Evolutionary conservation across 2,329 filamentous ascomycete species (phyloP).

Genomic region (Myriosclerotinia scirpicola): DNA sequence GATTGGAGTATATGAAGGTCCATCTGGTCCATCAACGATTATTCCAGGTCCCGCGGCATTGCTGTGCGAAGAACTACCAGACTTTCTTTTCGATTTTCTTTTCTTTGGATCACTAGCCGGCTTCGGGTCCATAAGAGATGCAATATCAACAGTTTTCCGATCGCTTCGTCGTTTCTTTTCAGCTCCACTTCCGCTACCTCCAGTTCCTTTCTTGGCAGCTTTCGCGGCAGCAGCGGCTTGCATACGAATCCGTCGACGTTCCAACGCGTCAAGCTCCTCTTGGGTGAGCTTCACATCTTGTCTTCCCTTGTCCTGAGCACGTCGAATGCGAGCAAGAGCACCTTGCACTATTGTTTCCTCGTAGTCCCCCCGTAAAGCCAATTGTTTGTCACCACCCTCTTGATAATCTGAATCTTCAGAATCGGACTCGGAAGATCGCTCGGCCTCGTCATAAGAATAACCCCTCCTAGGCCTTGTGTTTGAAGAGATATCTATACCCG

Average conservation of each 20-base stretch:
- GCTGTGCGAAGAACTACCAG: slow-evolving; percentile 36
- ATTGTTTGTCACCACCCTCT: slow-evolving; percentile 51
- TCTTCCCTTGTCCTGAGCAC: slow-evolving; percentile 73
- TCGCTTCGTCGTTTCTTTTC: slow-evolving; percentile 37
- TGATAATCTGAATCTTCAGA: slow-evolving; percentile 51
- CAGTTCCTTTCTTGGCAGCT: slow-evolving; percentile 32
- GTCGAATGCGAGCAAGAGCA: slow-evolving; percentile 76
- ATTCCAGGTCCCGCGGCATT: slow-evolving; percentile 45
- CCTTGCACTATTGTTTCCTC: slow-evolving; percentile 76
- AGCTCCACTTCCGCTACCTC: slow-evolving; percentile 33
- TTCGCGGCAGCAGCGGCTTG: slow-evolving; percentile 35
- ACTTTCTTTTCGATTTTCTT: slow-evolving; percentile 38
- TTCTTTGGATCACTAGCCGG: slow-evolving; percentile 31
- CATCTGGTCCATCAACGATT: slow-evolving; percentile 49
- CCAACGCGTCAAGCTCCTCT: slow-evolving; percentile 78
- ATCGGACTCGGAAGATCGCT: slow-evolving; percentile 40
- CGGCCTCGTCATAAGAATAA: slow-evolving; percentile 46
- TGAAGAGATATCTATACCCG: slow-evolving; percentile 57
- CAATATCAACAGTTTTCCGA: slow-evolving; percentile 31
- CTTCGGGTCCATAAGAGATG: slow-evolving; percentile 33
- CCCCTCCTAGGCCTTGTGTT: slow-evolving; percentile 32
- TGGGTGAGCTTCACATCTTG: slow-evolving; percentile 76
- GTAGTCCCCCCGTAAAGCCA: slow-evolving; percentile 57
- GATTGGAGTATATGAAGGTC: slow-evolving; percentile 48
- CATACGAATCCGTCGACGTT: slow-evolving; percentile 63